Base-by-base conservation (phyloP, 306 rosid species). In the Vigna angularis region DNA sequence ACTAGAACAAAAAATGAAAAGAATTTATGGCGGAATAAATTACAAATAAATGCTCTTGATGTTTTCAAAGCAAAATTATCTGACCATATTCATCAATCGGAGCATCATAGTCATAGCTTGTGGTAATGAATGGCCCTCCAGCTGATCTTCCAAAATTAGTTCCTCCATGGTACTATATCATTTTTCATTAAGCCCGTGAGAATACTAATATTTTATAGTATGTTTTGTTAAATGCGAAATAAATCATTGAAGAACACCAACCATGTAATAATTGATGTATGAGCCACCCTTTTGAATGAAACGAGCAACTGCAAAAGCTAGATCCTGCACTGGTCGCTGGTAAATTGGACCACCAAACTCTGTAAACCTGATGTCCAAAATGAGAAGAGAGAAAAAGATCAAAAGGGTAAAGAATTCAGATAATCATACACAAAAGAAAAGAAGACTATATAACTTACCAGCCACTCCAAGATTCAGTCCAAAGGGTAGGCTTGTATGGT, bases 401-500 rank as follows among this genome's bases (percentile, higher is more conserved):
- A 66, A 34, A 64, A 24, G 36, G 70, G 50, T 53, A 50, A 61
- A 40, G 30, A 63, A 77, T 62, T 77, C 14, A 66, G 75, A 79
- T 61, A 71, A 80, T 34, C 16, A 34, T 28, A 53, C 36, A 69
- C 30, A 36, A 30, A 52, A 67, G 57, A 40, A 77, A 28, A 45
- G 24, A 73, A 55, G 10, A 36, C n/a, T 10, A 66, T 16, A 76
- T 65, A 69, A 36, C 83, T 88, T 85, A 95, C 99, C 99, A 95
- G 84, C 99, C 99, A 87, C 90, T 95, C 99, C 99, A 95, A 73
- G 92, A 78, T 83, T 95, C 99, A 0, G 99, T 95, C 99, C 99
- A 95, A 67, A 95, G 66, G 9, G 30, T 87, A 71, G 99, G 99
- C 83, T 95, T 95, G 89, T 91, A 88, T 66, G 96, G 97, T 85